Percentiles rank a stretch among this genome's conserved stretches.
These are phyloP conservation scores for Acer negundo DNA, from an alignment of 345 rosid species.

Conservation along the genomic window DNA sequence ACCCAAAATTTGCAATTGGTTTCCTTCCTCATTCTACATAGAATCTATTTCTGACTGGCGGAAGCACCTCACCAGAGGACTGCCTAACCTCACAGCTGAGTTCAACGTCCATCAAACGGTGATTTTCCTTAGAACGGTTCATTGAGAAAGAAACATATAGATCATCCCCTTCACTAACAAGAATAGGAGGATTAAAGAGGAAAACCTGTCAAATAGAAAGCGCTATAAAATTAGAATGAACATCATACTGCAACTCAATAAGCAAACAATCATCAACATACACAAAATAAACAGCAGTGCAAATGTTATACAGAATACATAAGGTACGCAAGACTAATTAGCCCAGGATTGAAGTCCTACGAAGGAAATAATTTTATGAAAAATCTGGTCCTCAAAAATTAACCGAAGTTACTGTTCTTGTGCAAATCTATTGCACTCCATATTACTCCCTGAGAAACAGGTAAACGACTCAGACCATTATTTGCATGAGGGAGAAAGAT, in stretches of 20 bases:
- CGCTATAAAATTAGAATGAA: background rate
- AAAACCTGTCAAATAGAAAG: slow-evolving; percentile 60
- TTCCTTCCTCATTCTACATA: slow-evolving; percentile 66
- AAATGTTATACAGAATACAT: background rate
- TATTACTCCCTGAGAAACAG: background rate
- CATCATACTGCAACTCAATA: slow-evolving; percentile 5
- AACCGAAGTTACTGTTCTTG: background rate
- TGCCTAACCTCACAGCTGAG: slow-evolving; percentile 59
- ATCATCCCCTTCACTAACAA: slow-evolving; percentile 55
- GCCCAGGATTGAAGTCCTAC: background rate
- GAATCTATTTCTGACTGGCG: slow-evolving; percentile 56
- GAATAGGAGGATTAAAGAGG: slow-evolving; percentile 54
- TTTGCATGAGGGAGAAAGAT: background rate
- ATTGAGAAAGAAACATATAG: slow-evolving; percentile 65
- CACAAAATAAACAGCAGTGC: background rate
- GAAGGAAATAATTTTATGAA: background rate
- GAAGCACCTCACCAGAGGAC: slow-evolving; percentile 51
- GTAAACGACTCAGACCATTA: background rate
- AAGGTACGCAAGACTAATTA: background rate
- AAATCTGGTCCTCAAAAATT: background rate
- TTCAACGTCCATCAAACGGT: slow-evolving; percentile 85
- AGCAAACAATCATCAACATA: background rate
- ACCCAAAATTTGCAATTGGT: background rate
- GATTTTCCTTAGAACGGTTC: slow-evolving; percentile 87
- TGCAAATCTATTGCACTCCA: background rate